Percentiles rank a stretch among this genome's conserved stretches.
Conservation (phyloP, 2,329 filamentous ascomycete genomes). For the Aspergillus pseudoterreus region DNA sequence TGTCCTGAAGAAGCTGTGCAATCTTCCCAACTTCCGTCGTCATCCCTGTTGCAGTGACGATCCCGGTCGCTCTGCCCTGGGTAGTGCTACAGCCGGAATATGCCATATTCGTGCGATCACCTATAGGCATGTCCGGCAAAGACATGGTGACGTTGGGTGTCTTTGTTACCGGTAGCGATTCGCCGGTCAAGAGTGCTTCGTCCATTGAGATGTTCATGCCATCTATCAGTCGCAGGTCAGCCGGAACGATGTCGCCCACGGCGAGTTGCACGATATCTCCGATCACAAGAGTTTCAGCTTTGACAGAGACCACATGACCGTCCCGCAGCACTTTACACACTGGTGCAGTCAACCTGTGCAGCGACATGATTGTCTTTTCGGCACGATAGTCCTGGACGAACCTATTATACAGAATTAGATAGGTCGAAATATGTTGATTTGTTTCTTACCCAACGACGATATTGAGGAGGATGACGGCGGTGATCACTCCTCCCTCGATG, state of each 20-base stretch:
- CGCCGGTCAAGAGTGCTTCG: conserved; percentile 59
- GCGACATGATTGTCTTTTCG: conserved; percentile 57
- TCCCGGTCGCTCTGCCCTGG: conserved; percentile 55
- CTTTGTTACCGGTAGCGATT: conserved; percentile 59
- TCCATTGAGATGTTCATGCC: conserved; percentile 72
- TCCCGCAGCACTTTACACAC: conserved; percentile 55
- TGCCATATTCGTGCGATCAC: conserved; percentile 58
- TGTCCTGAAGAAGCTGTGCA: conserved; percentile 54
- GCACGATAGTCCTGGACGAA: conserved; percentile 60
- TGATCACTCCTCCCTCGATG: conserved; percentile 58
- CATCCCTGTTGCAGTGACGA: conserved; percentile 60
- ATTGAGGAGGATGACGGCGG: conserved; percentile 57
- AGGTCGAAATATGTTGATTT: too few relatives aligned
- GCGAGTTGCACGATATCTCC: conserved; percentile 53
- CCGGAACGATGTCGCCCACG: conserved; percentile 57
- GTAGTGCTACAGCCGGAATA: conserved; percentile 60
- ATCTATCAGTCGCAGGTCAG: conserved; percentile 54
- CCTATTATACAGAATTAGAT: conserved; percentile 10
- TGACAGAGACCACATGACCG: conserved; percentile 50
- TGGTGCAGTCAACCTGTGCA: conserved; percentile 54
- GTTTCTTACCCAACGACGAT: conserved; percentile 48
- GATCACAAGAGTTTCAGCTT: conserved; percentile 57
- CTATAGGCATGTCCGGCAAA: conserved; percentile 38
- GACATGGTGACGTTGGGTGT: conserved; percentile 33
- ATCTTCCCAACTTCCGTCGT: conserved; percentile 60